phyloP scores from a whole-genome alignment of 208 protist genomes.

The Entamoeba histolytica region DNA sequence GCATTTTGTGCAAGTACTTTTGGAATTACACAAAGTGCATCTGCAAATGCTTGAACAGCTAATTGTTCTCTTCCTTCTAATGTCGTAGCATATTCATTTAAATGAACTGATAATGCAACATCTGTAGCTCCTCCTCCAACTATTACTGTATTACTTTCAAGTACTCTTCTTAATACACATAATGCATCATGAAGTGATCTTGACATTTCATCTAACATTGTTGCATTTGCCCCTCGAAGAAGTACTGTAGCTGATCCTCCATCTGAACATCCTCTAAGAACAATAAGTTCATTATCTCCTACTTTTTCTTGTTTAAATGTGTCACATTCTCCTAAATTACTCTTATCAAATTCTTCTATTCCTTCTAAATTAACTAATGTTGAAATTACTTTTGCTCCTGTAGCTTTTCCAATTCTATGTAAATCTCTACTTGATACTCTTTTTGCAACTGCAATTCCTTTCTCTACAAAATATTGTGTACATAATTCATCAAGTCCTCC shows the following conservation, averaged over 20 bases:
- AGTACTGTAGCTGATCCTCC: slow-evolving; percentile 73
- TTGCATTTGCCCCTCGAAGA: slow-evolving; percentile 81
- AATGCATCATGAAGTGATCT: slow-evolving; percentile 82
- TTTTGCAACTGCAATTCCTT: slow-evolving; percentile 72
- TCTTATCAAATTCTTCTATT: slow-evolving; percentile 73
- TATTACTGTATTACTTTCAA: slow-evolving; percentile 81
- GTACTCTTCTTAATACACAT: slow-evolving; percentile 83
- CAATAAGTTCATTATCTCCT: slow-evolving; percentile 77
- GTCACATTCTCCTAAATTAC: slow-evolving; percentile 67
- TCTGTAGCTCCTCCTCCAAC: slow-evolving; percentile 92
- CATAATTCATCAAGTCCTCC: slow-evolving; percentile 75
- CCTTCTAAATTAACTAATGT: slow-evolving; percentile 82
- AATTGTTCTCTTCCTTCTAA: slow-evolving; percentile 84
- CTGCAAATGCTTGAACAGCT: slow-evolving; percentile 86
- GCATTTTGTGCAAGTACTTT: slow-evolving; percentile 90
- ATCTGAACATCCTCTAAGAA: slow-evolving; percentile 51
- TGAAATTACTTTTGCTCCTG: slow-evolving; percentile 67
- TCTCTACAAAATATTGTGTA: slow-evolving; percentile 93
- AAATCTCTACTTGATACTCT: slow-evolving; percentile 63
- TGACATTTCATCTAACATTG: slow-evolving; percentile 44
- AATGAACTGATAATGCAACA: slow-evolving; percentile 79
- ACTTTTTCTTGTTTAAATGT: slow-evolving; percentile 72
- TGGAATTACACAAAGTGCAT: slow-evolving; percentile 88
- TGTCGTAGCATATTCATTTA: slow-evolving; percentile 82
- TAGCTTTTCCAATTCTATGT: slow-evolving; percentile 69